Evolutionary conservation across 768 basidiomycete genomes (phyloP).

Genomic region (Amylocystis lapponica): DNA sequence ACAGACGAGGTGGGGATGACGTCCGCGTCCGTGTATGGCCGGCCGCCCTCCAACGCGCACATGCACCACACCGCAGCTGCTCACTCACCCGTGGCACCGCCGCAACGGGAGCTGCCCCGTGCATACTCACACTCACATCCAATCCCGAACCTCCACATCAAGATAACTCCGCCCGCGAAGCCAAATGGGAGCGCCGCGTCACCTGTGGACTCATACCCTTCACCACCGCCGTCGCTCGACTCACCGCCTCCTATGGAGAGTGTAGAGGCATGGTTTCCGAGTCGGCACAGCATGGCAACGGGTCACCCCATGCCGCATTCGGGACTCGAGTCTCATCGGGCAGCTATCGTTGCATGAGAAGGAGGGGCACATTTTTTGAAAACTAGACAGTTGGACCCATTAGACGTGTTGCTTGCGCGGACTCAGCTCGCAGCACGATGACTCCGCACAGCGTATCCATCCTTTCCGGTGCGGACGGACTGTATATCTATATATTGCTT

Average conservation of each 20-base stretch:
- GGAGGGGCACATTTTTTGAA: not conserved
- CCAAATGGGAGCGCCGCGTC: constrained; percentile 7
- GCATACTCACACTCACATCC: constrained; percentile 21
- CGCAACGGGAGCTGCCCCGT: constrained; percentile 11
- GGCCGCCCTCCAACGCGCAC: constrained; percentile 1
- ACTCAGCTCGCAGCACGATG: too few relatives aligned
- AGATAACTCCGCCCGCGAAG: constrained; percentile 16
- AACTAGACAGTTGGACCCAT: not conserved
- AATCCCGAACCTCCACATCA: constrained; percentile 25
- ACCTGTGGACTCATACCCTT: constrained; percentile 31
- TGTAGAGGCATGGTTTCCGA: constrained; percentile 1
- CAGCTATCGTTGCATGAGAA: constrained; percentile 8
- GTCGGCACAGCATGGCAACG: constrained; percentile 9
- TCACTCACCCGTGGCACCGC: constrained; percentile 2
- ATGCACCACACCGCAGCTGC: constrained; percentile 3
- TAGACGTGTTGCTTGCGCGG: too few relatives aligned
- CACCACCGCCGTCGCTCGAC: constrained; percentile 35
- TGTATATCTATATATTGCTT: not conserved
- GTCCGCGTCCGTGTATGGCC: constrained; percentile 18
- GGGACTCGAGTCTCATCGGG: too few relatives aligned
- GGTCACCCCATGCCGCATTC: too few relatives aligned
- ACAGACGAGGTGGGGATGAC: constrained; percentile 10
- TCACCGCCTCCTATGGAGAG: constrained; percentile 23
- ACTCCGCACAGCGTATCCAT: too few relatives aligned
- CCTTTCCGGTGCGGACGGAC: not conserved